Base-by-base conservation (phyloP, 768 basidiomycete genomes). In the Holtermanniella nyarrowii region DNA sequence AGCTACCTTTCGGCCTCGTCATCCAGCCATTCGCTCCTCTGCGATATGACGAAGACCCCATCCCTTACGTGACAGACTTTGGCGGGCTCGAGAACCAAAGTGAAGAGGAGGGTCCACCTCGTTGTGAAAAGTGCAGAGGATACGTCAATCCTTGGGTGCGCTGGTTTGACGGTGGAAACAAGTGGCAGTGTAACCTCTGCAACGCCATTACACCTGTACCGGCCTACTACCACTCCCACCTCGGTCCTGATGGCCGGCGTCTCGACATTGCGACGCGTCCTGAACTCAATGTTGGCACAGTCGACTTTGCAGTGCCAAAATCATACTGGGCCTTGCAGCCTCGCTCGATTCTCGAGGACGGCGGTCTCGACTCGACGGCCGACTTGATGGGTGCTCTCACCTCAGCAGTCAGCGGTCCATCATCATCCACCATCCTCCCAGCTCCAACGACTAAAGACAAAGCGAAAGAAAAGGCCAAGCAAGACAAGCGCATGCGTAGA, bases 111-210 rank as follows among this genome's bases (percentile, higher is more conserved):
- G 90, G 89, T 12, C 95, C 93, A 12, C 79, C 85, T 21, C 78
- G 95, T 26, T 99, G 95, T 62, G 79, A 76, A 42, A 76, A 79
- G 26, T 99, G 95, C 70, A 78, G 87, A 58, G 87, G 78, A 0
- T 99, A 97, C 69, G 77, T 99, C 60, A 97, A 96, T 65, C 85
- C 90, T 0, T 97, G 89, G 89, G 88, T 84, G 69, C 75, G 75
- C 22, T 99, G 88, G 82, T 73, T 79, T 18, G 78, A 84, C 7
- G 86, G 86, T 2, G 95, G 95, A 4, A 77, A 78, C 53, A 80
- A 77, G 58, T 99, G 91, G 88, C 82, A 77, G 61, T 99, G 95
- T 69, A 97, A 97, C 75, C 68, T 99, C 14, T 99, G 95, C 72
- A 73, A 76, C 1, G 79, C 82, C 58, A 80, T 85, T 63, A 88